phyloP scores from a whole-genome alignment of 106 monocot genomes.

The Iris macrosiphon region DNA sequence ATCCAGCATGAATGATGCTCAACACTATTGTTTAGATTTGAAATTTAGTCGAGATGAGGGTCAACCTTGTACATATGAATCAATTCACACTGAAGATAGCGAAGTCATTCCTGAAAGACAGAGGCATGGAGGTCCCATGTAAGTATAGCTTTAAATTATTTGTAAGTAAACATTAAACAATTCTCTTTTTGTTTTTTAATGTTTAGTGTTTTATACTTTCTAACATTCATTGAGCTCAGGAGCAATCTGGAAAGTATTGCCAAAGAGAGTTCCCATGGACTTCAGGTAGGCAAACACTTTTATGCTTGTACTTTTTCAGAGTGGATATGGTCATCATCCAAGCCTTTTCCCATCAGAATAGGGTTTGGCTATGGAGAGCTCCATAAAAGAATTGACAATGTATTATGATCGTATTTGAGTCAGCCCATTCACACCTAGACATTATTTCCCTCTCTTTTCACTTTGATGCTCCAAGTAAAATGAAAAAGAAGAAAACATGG shows the following conservation, averaged over 20 bases:
- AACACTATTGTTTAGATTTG: neutral
- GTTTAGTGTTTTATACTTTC: neutral
- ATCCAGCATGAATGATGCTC: conserved; percentile 4
- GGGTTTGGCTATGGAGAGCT: no score
- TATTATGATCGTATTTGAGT: no score
- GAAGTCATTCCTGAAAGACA: conserved; percentile 2
- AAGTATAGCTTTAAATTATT: neutral
- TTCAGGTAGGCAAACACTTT: conserved; percentile 7
- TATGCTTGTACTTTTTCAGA: neutral
- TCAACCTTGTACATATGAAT: neutral
- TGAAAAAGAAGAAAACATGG: no score
- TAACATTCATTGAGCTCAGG: conserved; percentile 1
- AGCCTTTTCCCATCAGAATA: no score
- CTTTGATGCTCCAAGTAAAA: no score
- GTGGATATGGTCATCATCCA: neutral
- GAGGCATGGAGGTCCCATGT: neutral
- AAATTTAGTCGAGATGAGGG: neutral
- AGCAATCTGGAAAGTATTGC: neutral
- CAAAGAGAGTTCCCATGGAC: conserved; percentile 1
- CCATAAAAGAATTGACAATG: no score
- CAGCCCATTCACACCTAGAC: no score
- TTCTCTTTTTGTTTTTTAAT: neutral
- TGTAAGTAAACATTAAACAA: no score
- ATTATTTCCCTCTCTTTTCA: no score
- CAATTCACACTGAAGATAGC: neutral